phyloP scores from a whole-genome alignment of 176 grass and related monocot genomes.

The Ananas comosus region DNA sequence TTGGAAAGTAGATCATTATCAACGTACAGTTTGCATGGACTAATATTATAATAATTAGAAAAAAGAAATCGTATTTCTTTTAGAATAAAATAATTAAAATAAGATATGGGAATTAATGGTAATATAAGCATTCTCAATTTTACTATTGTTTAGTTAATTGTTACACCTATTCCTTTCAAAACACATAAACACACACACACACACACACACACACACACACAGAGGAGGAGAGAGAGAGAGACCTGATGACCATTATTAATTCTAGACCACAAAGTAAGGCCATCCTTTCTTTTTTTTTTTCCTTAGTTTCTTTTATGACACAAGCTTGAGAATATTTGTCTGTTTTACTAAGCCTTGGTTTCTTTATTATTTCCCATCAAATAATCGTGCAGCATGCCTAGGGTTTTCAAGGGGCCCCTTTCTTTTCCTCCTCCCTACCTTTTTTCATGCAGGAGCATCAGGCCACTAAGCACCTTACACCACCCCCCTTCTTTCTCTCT shows the following conservation, averaged over 20 bases:
- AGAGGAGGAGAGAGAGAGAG: background rate
- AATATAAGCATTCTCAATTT: no score
- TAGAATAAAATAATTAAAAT: no score
- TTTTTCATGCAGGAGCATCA: background rate
- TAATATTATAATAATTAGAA: no score
- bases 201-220: background rate
- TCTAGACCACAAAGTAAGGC: background rate
- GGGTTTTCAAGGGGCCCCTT: background rate
- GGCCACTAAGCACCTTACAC: background rate
- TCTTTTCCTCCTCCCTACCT: background rate
- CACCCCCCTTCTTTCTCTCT: background rate
- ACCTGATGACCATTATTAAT: background rate
- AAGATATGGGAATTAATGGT: no score
- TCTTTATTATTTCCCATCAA: constrained; percentile 21
- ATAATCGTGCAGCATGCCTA: background rate
- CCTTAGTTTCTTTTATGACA: background rate
- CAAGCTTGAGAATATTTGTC: constrained; percentile 1
- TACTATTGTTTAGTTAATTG: no score
- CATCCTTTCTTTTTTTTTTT: background rate
- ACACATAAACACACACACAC: background rate
- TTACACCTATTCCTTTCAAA: no score
- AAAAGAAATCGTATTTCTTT: no score
- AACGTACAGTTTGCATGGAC: no score
- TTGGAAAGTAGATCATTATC: no score
- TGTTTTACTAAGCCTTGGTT: constrained; percentile 9